phyloP scores from a whole-genome alignment of 1,139 yeast species.

The Geotrichum restrictum region DNA sequence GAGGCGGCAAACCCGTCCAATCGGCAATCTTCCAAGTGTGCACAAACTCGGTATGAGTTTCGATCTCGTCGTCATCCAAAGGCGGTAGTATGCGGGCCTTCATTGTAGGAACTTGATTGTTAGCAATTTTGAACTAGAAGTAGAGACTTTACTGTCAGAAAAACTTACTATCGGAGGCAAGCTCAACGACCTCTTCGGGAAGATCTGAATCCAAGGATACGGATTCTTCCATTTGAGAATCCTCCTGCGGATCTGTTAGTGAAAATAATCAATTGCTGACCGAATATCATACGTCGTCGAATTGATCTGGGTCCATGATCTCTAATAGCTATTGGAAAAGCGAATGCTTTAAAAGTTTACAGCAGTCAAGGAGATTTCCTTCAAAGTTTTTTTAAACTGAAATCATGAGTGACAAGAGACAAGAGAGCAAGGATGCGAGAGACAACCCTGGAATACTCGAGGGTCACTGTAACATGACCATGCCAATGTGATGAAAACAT shows the following conservation, averaged over 20 bases:
- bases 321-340: background rate
- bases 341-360: background rate
- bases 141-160: too few relatives aligned
- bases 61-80: slow-evolving; percentile 39
- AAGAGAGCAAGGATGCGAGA: background rate
- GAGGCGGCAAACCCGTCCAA: slow-evolving; percentile 53
- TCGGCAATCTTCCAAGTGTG: slow-evolving; percentile 74
- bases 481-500: too few relatives aligned
- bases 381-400: background rate
- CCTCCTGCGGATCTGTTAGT: background rate
- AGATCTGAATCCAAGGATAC: background rate
- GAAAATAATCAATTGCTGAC: background rate
- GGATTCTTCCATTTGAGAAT: slow-evolving; percentile 1
- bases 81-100: slow-evolving; percentile 31
- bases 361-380: background rate
- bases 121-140: background rate
- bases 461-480: too few relatives aligned
- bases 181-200: background rate
- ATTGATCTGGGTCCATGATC: background rate
- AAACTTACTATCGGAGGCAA: background rate
- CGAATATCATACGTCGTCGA: background rate
- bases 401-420: background rate
- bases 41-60: slow-evolving; percentile 37
- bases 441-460: background rate
- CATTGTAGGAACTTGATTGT: slow-evolving; percentile 23